phyloP scores from a whole-genome alignment of 2,329 filamentous ascomycete genomes.

The Exophiala bonariae region DNA sequence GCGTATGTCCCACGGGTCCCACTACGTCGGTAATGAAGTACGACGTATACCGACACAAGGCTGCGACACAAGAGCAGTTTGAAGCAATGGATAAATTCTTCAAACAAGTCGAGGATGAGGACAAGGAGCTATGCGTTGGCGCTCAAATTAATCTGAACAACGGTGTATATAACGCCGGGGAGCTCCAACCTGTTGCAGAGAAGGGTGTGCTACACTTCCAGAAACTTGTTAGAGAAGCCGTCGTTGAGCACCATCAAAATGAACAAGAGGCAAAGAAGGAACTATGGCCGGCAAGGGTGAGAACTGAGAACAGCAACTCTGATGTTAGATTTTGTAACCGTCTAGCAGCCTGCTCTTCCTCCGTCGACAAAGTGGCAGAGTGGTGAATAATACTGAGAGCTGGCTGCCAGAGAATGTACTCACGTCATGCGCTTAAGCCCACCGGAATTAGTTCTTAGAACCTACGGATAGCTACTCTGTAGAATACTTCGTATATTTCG shows the following conservation, averaged over 20 bases:
- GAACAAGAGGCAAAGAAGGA: constrained; percentile 36
- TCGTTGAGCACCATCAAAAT: constrained; percentile 46
- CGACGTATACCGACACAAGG: constrained; percentile 64
- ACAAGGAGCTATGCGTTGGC: constrained; percentile 59
- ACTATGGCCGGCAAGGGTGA: constrained; percentile 28
- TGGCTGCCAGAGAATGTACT: no score
- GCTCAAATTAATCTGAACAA: constrained; percentile 61
- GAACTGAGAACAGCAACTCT: no score
- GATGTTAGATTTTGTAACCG: no score
- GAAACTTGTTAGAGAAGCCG: constrained; percentile 48
- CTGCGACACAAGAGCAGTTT: constrained; percentile 59
- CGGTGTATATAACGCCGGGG: constrained; percentile 61
- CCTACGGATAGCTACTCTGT: no score
- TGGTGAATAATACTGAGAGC: no score
- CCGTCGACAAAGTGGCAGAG: no score
- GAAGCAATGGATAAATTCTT: constrained; percentile 57
- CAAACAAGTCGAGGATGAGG: constrained; percentile 64
- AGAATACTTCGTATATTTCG: no score
- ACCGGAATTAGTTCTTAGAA: no score
- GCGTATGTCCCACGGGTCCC: constrained; percentile 29
- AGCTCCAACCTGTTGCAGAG: constrained; percentile 60
- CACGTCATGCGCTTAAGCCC: no score
- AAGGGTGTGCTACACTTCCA: constrained; percentile 54
- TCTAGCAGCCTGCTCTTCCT: no score
- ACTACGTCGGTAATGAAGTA: constrained; percentile 58